phyloP scores from a whole-genome alignment of 2,329 filamentous ascomycete species.

The Neoscytalidium dimidiatum region DNA sequence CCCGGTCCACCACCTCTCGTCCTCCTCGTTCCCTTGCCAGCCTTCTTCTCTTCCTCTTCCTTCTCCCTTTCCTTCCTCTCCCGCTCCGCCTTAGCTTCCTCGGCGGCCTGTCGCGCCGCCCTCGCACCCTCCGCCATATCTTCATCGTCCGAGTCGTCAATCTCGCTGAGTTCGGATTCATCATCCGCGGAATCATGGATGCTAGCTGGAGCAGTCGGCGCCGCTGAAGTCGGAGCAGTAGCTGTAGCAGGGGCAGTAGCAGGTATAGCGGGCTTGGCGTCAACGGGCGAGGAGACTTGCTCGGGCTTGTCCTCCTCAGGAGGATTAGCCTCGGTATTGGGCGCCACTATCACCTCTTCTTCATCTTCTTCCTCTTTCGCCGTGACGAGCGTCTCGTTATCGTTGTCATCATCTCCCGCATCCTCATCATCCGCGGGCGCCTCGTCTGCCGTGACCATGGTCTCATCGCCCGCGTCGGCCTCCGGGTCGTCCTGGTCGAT shows the following conservation, averaged over 20 bases:
- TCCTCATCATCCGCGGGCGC: not conserved
- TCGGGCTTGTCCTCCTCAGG: not conserved
- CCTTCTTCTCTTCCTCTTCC: slow-evolving; percentile 9
- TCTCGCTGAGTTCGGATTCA: slow-evolving; percentile 57
- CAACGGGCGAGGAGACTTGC: not conserved
- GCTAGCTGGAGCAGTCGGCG: slow-evolving; percentile 35
- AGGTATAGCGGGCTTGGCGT: not conserved
- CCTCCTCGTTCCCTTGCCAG: not conserved
- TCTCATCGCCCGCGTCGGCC: slow-evolving; percentile 38
- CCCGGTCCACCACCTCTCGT: not conserved
- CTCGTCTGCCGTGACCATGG: slow-evolving; percentile 8
- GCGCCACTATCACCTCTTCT: not conserved
- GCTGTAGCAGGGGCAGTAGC: not conserved
- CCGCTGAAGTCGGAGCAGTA: not conserved
- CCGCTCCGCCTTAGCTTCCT: not conserved
- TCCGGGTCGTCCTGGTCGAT: slow-evolving; percentile 50
- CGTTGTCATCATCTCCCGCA: not conserved
- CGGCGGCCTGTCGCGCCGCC: not conserved
- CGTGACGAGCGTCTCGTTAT: slow-evolving; percentile 1
- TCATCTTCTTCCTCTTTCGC: slow-evolving; percentile 4
- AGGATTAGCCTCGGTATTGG: not conserved
- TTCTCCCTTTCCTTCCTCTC: not conserved
- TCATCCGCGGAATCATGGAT: slow-evolving; percentile 56
- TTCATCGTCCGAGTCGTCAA: slow-evolving; percentile 44
- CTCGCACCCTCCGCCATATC: slow-evolving; percentile 9